Percentiles rank a stretch among this genome's conserved stretches.
Evolutionary conservation across 768 basidiomycete genomes (phyloP).

Genomic region (Guyanaporus albipodus): DNA sequence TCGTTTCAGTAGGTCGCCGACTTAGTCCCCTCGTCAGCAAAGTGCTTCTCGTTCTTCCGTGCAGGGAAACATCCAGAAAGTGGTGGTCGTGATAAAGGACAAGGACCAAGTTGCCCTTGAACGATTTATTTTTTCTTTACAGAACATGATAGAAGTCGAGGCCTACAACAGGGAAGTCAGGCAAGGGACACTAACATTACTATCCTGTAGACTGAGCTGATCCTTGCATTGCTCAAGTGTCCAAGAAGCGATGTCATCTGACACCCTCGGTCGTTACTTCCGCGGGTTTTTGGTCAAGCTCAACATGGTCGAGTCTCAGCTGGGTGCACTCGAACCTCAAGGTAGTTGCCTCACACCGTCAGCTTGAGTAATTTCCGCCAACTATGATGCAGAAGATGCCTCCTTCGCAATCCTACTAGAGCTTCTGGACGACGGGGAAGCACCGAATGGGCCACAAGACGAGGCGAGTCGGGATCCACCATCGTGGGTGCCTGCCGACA

Average conservation of each 20-base stretch:
- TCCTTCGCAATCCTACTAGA: constrained; percentile 85
- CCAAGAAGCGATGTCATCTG: constrained; percentile 62
- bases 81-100: constrained; percentile 82
- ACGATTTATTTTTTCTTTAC: constrained; percentile 84
- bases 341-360: constrained; percentile 34
- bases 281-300: constrained; percentile 82
- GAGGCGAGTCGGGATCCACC: constrained; percentile 57
- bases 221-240: constrained; percentile 43
- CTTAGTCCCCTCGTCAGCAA: not conserved
- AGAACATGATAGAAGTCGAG: constrained; percentile 73
- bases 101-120: constrained; percentile 80
- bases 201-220: not conserved
- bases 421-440: constrained; percentile 61
- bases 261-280: constrained; percentile 68
- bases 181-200: constrained; percentile 32
- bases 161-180: constrained; percentile 64
- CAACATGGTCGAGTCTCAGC: constrained; percentile 68
- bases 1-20: constrained; percentile 48
- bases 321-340: constrained; percentile 54
- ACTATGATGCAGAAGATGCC: constrained; percentile 49
- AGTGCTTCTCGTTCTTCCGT: not conserved
- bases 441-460: constrained; percentile 42
- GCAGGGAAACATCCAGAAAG: constrained; percentile 76
- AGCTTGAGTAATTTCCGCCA: not conserved
- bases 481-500: constrained; percentile 75